Conservation (phyloP, 108 stramenopile genomes). For the Chaetoceros muelleri region DNA sequence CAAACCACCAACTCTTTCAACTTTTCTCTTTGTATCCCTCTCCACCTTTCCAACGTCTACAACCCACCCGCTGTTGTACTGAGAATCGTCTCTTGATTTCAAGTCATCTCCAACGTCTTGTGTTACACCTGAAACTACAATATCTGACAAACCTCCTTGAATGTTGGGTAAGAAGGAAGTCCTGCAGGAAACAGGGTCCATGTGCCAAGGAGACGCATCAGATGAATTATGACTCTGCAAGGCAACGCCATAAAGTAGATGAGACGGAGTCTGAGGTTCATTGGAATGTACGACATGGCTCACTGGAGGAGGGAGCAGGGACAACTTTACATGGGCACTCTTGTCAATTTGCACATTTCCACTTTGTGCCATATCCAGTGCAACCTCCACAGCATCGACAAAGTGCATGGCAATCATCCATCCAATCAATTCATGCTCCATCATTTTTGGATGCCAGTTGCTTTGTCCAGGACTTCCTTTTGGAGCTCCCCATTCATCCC, state of each 20-base stretch:
- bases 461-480: conserved; percentile 52
- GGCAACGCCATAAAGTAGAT: background rate
- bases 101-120: conserved; percentile 29
- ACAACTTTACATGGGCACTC: conserved; percentile 14
- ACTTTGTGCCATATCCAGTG: conserved; percentile 17
- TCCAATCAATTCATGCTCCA: conserved; percentile 72
- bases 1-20: conserved; percentile 63
- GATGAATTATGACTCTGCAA: background rate
- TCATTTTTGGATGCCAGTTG: conserved; percentile 74
- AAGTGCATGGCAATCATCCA: conserved; percentile 77
- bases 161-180: conserved; percentile 77
- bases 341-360: conserved; percentile 9
- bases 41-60: conserved; percentile 70
- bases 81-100: conserved; percentile 34
- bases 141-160: conserved; percentile 22
- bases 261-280: background rate
- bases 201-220: conserved; percentile 7
- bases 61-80: conserved; percentile 69
- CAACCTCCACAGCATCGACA: conserved; percentile 53
- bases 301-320: conserved; percentile 20
- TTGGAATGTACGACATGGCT: conserved; percentile 14
- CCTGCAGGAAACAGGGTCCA: conserved; percentile 57
- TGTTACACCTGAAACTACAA: conserved; percentile 51
- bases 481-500: conserved; percentile 84
- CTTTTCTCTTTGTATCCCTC: conserved; percentile 64